phyloP scores from a whole-genome alignment of 495 filamentous ascomycete genomes.

The Trichocladium antarcticum region DNA sequence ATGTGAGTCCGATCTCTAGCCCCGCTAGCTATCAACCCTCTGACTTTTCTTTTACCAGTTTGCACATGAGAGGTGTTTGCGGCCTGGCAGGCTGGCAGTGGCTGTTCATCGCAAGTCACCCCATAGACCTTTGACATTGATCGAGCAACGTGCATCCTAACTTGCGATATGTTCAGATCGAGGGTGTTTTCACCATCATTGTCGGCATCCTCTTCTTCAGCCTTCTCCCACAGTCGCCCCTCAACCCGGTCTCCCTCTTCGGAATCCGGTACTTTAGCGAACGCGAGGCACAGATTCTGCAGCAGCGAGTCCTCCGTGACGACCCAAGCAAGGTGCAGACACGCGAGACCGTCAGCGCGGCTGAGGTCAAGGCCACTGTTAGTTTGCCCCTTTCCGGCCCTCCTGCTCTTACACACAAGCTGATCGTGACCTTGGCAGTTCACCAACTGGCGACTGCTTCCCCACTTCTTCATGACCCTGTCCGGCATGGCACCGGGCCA shows the following conservation, averaged over 20 bases:
- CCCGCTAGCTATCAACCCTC: neutral
- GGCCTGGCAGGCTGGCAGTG: slow-evolving; percentile 50
- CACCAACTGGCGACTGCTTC: slow-evolving; percentile 32
- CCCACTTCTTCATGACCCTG: slow-evolving; percentile 36
- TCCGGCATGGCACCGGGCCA: slow-evolving; percentile 17
- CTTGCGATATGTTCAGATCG: slow-evolving; percentile 12
- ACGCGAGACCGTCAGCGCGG: slow-evolving; percentile 8
- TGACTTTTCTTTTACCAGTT: slow-evolving; percentile 1
- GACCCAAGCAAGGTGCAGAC: slow-evolving; percentile 25
- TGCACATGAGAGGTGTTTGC: slow-evolving; percentile 37
- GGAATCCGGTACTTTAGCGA: slow-evolving; percentile 31
- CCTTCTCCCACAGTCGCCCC: slow-evolving; percentile 35
- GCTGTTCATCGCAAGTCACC: no score
- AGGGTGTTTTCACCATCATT: slow-evolving; percentile 44
- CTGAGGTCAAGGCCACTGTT: slow-evolving; percentile 18
- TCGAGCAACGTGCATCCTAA: no score
- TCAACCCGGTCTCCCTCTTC: slow-evolving; percentile 35
- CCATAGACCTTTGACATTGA: no score
- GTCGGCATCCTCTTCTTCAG: slow-evolving; percentile 41
- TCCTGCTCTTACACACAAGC: neutral
- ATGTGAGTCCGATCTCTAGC: slow-evolving; percentile 11
- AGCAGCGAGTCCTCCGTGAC: slow-evolving; percentile 28
- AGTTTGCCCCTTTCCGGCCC: neutral
- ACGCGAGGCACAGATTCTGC: slow-evolving; percentile 29
- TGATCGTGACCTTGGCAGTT: slow-evolving; percentile 4